Evolutionary conservation across 2,329 filamentous ascomycete genomes (phyloP), one percentile per base, ranked within the genome.

Genomic region (Cytospora schulzeri): DNA sequence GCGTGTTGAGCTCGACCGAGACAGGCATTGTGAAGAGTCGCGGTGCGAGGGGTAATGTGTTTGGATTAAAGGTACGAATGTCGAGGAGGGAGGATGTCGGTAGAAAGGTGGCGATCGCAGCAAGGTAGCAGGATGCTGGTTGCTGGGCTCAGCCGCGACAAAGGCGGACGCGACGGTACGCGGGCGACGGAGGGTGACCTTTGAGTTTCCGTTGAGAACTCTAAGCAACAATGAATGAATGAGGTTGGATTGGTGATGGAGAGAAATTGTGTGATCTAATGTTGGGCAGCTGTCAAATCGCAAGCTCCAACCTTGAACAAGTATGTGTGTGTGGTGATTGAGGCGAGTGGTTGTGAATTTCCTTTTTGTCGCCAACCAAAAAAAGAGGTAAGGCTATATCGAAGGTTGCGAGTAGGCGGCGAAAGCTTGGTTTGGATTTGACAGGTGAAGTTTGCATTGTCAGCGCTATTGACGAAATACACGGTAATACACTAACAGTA

Each of bases 1-100:
- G 91, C 75, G 93, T 92, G 71, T 91, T 90, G 69, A 91, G 84
- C 62, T 85, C 81, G 69, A 96, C 84, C 75, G 93, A 89, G 77
- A 92, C 85, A 70, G 92, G 83, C 91, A 97, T 97, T 83, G 75
- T 60, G n/a, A 57, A 63, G 28, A 50, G 45, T 50, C 57, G 55
- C 15, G 22, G 12, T 41, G 55, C 33, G 53, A 51, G 31, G 50
- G 22, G 45, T n/a, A n/a, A 35, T 26, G 41, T 26, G 26, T 38
- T 26, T 35, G 12, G 33, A 15, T 15, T 14, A 28, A n/a, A 29
- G 41, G 50, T 54, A 45, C 5, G 45, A 33, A 14, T 26, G 53
- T 54, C 48, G 55, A 50, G 55, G 33, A 5, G 35, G 54, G 33
- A 51, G 14, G 24, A 35, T 22, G 31, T 4, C 3, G 26, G 9